These are phyloP conservation scores for Kodamaea fungicola DNA, from an alignment of 1,139 yeast genomes.

Conservation along the genomic window DNA sequence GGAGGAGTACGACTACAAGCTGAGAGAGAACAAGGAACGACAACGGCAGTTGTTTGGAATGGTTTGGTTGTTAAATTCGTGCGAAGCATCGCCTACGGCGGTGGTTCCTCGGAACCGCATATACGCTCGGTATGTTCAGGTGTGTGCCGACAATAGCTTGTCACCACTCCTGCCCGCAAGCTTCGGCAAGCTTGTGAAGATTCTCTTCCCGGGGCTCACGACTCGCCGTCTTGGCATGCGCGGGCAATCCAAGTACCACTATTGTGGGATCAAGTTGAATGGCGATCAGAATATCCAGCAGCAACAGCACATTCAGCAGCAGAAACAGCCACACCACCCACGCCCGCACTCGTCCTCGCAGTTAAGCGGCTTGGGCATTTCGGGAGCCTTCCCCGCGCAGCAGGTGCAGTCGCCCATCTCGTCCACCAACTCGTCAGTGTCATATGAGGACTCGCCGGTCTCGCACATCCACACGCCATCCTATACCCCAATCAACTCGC, in stretches of 20 bases:
- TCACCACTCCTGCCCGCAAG: constrained; percentile 84
- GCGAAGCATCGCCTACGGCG: constrained; percentile 61
- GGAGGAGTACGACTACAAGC: constrained; percentile 5
- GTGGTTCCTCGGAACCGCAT: constrained; percentile 83
- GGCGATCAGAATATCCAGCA: constrained; percentile 39
- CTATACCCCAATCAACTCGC: constrained; percentile 17
- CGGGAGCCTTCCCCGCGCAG: constrained; percentile 8
- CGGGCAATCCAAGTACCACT: constrained; percentile 88
- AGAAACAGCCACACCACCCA: constrained; percentile 8
- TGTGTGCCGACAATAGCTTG: constrained; percentile 64
- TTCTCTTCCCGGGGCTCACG: constrained; percentile 69
- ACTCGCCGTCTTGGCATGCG: constrained; percentile 85
- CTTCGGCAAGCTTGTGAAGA: constrained; percentile 77
- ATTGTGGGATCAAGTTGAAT: constrained; percentile 73
- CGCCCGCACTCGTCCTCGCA: constrained; percentile 6
- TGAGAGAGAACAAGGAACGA: constrained; percentile 44
- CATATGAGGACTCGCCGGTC: constrained; percentile 14
- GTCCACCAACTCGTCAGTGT: constrained; percentile 16
- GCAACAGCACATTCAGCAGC: constrained; percentile 9
- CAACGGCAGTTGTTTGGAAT: constrained; percentile 78
- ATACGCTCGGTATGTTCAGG: constrained; percentile 72
- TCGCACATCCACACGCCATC: constrained; percentile 15
- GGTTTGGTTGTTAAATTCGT: constrained; percentile 72
- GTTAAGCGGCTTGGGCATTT: constrained; percentile 8
- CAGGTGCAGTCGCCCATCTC: constrained; percentile 24